Base-by-base conservation (phyloP, 257 asterid species). In the Leptodermis oblonga region DNA sequence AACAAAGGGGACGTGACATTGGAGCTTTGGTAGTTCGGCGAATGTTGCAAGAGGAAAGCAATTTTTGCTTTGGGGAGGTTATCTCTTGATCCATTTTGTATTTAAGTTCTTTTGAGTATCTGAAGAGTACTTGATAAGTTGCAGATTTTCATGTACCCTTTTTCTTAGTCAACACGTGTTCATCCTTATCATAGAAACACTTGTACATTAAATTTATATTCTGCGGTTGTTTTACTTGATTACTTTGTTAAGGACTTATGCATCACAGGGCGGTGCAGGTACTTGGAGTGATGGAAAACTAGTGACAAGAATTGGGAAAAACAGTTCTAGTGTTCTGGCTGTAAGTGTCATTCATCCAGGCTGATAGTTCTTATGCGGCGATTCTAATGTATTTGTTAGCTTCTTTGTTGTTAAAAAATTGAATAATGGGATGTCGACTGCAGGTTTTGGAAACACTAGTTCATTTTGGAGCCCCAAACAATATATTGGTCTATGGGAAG, bases 221-320 rank as follows among this genome's bases (percentile, higher is more conserved):
- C 5, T 53, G 42, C 62, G 65, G 8, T 65, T 67, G 33, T 65
- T 41, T 48, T 45, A 48, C 71, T 42, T 74, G 61, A 54, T 51
- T 79, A 66, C 65, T 79, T 75, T 82, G 80, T 81, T 75, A 69
- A 83, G 87, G 86, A 86, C 97, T 93, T 88, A 93, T 83, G 86
- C 74, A 66, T 87, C 82, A 83, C 99, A 93, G 96, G 99, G 99
- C 86, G 97, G 99, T 89, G 99, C 99, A 93, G 97, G 99, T 91
- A 93, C 97, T 78, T 90, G 97, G 99, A 93, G 99, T 65, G 99
- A 93, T 69, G 99, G 99, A 78, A 93, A 93, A 82, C 84, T 90
- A 74, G 96, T 93, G 61, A 93, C 99, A 67, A 86, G 99, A 85
- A 90, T 89, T 65, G 99, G 99, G 76, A 83, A 93, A 82, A 90